Evolutionary conservation across 1,284 basidiomycete genomes (phyloP), one percentile per base, ranked within the genome.

Genomic region (Pterulicium gracile): DNA sequence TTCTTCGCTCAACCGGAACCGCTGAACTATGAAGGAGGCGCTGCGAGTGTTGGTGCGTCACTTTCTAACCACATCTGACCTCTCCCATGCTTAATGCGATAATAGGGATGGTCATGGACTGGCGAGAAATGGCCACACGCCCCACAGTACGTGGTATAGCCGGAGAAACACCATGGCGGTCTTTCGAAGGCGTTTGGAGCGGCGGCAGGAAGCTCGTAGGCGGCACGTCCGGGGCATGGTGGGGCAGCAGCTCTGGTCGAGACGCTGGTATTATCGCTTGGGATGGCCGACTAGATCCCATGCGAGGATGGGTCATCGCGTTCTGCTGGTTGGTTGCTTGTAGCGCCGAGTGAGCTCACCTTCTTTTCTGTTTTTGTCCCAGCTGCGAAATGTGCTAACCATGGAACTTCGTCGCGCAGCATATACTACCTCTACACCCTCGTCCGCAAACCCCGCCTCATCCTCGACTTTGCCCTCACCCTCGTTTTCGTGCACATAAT

Each of bases 401-500:
- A 49, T 49, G 49, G 43, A 51, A 40, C 47, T 49, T 49, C 24
- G 44, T 47, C 27, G 35, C 52, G 41, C 58, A 97, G 93, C 65
- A 83, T 95, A 49, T 82, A 83, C 54, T 90, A 86, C 53, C 70
- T 98, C 2, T 97, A 91, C 63, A 74, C 77, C 53, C 72, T 98
- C 53, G 75, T 98, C 60, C 81, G 92, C 35, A 75, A 90, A 27
- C 95, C 96, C 39, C 89, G 93, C 3, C 77, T 96, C 56, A 87
- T 98, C 57, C 81, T 98, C 54, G 95, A 98, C 67, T 97, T 97
- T 65, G 73, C 87, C 4, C 62, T 95, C 48, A 98, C 96, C 0
- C 78, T 98, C 45, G 68, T 88, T 46, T 84, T 96, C 69, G 83
- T 87, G 58, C 93, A 98, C 64, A 67, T 96, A 44, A 80, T 97